Evolutionary conservation across 2,329 filamentous ascomycete species (phyloP).

Genomic region (Beauveria medogensis): DNA sequence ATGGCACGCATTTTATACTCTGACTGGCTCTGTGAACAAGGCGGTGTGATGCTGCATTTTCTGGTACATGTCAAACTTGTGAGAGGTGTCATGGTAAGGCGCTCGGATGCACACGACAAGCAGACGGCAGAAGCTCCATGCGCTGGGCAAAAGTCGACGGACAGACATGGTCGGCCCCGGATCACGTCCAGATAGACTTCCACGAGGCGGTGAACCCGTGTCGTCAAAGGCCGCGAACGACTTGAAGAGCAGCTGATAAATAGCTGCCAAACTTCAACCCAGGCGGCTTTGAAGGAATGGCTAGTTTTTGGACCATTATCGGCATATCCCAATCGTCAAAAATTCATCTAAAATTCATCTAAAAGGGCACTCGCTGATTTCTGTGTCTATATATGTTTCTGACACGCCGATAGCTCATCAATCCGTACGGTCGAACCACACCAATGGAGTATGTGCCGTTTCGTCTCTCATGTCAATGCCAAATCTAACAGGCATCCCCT

Average conservation of each 20-base stretch:
- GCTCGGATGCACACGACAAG: constrained; percentile 34
- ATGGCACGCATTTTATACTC: too few relatives aligned
- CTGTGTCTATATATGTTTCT: neutral
- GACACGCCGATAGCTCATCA: neutral
- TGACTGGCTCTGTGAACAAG: neutral
- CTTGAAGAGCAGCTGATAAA: neutral
- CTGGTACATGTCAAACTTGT: constrained; percentile 27
- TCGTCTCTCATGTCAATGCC: constrained; percentile 9
- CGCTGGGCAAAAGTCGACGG: constrained; percentile 34
- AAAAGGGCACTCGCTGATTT: too few relatives aligned
- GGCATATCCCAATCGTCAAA: neutral
- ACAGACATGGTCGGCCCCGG: constrained; percentile 34
- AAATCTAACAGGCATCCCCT: neutral
- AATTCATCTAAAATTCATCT: too few relatives aligned
- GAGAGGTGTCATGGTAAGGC: constrained; percentile 41
- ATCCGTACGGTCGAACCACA: neutral
- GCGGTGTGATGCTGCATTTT: neutral
- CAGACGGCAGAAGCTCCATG: constrained; percentile 27
- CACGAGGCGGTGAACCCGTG: neutral
- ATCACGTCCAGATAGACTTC: constrained; percentile 14
- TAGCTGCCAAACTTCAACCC: neutral
- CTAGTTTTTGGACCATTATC: neutral
- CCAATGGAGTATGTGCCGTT: neutral
- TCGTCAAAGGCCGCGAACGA: neutral
- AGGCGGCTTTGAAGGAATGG: neutral